Conservation (phyloP, 169 alveolate species). For the Cryptosporidium ubiquitum region DNA sequence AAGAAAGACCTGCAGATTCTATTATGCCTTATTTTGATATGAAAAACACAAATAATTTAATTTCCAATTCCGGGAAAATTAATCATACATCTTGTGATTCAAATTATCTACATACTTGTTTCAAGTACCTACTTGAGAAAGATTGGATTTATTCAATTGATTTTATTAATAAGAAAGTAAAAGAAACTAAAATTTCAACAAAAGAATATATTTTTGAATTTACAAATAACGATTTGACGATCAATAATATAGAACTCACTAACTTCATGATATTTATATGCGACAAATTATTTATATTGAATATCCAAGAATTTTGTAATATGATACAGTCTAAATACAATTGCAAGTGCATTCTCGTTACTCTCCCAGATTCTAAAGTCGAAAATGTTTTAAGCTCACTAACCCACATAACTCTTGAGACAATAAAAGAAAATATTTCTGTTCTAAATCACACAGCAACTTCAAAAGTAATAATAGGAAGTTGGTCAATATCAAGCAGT, state of each 20-base stretch:
- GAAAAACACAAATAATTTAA: slow-evolving; percentile 39
- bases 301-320: slow-evolving; percentile 11
- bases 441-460: not conserved
- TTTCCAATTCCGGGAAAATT: not conserved
- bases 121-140: slow-evolving; percentile 21
- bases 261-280: slow-evolving; percentile 34
- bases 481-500: slow-evolving; percentile 61
- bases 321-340: not conserved
- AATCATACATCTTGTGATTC: slow-evolving; percentile 6
- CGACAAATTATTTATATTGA: slow-evolving; percentile 31
- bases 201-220: slow-evolving; percentile 17
- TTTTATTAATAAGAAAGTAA: not conserved
- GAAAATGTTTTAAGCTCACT: not conserved
- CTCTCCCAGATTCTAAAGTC: slow-evolving; percentile 14
- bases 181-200: not conserved
- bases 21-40: slow-evolving; percentile 68
- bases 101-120: slow-evolving; percentile 45
- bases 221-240: not conserved
- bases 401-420: not conserved
- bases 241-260: not conserved
- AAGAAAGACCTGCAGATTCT: slow-evolving; percentile 57
- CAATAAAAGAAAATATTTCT: not conserved
- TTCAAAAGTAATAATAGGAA: slow-evolving; percentile 1
- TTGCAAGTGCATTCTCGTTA: slow-evolving; percentile 11
- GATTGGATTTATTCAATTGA: slow-evolving; percentile 61